Base-by-base conservation (phyloP, 1,284 basidiomycete species). In the Malassezia cuniculi region DNA sequence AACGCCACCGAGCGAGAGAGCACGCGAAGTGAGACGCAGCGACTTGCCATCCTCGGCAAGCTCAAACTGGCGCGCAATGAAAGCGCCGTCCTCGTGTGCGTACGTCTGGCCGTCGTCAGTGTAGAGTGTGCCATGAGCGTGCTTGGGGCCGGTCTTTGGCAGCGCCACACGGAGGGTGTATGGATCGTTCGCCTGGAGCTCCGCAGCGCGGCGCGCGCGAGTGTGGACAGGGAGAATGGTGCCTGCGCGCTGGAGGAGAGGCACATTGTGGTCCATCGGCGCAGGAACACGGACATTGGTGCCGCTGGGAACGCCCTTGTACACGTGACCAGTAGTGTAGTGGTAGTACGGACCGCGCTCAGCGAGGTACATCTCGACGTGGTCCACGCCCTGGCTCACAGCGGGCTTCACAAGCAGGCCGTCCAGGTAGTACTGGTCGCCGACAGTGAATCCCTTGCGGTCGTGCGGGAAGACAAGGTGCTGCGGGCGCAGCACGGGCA, bases 301-400 rank as follows among this genome's bases (percentile, higher is more conserved):
- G 51, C 79, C 79, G 46, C 76, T 73, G 8, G 74, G 60, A 1
- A 75, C 60, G 15, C 80, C 79, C 26, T 76, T 79, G 70, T 85
- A 79, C 31, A 60, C 33, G 17, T 60, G 47, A 36, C 57, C 53
- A 18, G 60, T 54, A 71, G 86, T 85, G 71, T 90, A 97, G 71
- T 95, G 79, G 68, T 95, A 97, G 74, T 94, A 95, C 3, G 86
- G 80, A 79, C 90, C 78, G 50, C 85, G 77, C 57, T 94, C 90
- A 2, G 84, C 75, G 22, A 97, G 75, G 68, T 95, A 95, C 1
- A 97, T 74, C 3, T 76, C 73, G 1, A 79, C 74, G 50, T 80
- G 76, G 0, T 74, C 79, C 9, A 72, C 79, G 27, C 77, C 85
- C 57, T 81, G 78, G 24, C 74, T 71, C 0, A 82, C 85, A 26